Evolutionary conservation across 441 rosid species (phyloP).

Genomic region (Codiaeum variegatum): DNA sequence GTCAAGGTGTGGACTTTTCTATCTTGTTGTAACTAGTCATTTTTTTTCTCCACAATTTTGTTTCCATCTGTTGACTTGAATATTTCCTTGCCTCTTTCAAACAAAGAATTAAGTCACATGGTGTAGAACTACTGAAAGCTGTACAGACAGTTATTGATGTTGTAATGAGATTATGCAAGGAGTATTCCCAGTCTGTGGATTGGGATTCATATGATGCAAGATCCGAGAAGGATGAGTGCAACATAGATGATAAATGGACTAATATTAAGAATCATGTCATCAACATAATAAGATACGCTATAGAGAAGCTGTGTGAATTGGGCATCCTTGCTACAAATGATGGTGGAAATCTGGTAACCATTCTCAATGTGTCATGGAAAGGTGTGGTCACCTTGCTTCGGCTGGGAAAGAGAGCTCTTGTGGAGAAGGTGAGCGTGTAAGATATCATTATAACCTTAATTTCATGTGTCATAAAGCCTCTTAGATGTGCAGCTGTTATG

Average conservation of each 20-base stretch:
- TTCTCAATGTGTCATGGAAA: slow-evolving; percentile 91
- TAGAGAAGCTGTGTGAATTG: slow-evolving; percentile 60
- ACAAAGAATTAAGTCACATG: slow-evolving; percentile 55
- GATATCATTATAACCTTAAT: slow-evolving; percentile 56
- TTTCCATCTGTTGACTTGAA: slow-evolving; percentile 14
- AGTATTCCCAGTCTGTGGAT: slow-evolving; percentile 36
- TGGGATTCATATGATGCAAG: slow-evolving; percentile 31
- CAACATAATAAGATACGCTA: slow-evolving; percentile 38
- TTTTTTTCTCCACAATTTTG: slow-evolving; percentile 7
- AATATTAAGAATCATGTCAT: slow-evolving; percentile 32
- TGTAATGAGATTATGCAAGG: slow-evolving; percentile 55
- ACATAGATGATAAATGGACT: slow-evolving; percentile 26
- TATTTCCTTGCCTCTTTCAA: slow-evolving; percentile 10
- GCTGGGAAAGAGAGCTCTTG: slow-evolving; percentile 49
- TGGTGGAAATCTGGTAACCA: slow-evolving; percentile 78
- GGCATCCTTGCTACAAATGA: slow-evolving; percentile 71
- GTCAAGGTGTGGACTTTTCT: not conserved
- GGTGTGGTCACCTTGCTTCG: slow-evolving; percentile 85
- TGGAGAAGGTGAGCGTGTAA: slow-evolving; percentile 44
- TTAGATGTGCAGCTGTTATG: slow-evolving; percentile 68
- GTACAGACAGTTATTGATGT: slow-evolving; percentile 56
- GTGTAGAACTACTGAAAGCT: slow-evolving; percentile 54
- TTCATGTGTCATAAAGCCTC: slow-evolving; percentile 56
- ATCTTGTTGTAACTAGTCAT: not conserved
- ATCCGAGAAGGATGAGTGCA: slow-evolving; percentile 28